Conservation (phyloP, 805 yeast genomes). For the Suhomyces sp. region DNA sequence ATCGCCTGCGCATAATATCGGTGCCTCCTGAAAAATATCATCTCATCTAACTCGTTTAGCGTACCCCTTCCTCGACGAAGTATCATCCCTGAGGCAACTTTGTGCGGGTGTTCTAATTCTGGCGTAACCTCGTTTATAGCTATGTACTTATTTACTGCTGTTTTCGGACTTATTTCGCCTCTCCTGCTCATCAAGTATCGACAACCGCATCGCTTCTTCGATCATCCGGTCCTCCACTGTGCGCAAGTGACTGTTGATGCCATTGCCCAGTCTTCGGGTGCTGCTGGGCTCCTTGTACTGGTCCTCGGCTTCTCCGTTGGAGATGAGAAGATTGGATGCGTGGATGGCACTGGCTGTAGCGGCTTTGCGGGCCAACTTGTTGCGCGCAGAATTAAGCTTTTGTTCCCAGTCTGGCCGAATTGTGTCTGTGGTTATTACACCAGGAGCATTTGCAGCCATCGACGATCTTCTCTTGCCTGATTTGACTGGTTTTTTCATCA, state of each 20-base stretch:
- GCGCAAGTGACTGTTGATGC: conserved; percentile 10
- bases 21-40: background rate
- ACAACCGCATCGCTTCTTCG: conserved; percentile 75
- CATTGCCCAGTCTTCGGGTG: conserved; percentile 7
- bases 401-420: conserved; percentile 94
- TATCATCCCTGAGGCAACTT: background rate
- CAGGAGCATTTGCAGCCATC: conserved; percentile 62
- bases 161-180: conserved; percentile 29
- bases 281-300: background rate
- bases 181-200: conserved; percentile 67
- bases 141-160: conserved; percentile 1
- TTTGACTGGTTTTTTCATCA: background rate
- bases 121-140: background rate
- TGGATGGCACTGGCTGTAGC: conserved; percentile 95
- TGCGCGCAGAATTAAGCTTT: conserved; percentile 66
- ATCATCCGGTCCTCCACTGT: conserved; percentile 68
- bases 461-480: conserved; percentile 36
- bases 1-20: background rate
- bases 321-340: conserved; percentile 70
- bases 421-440: conserved; percentile 73
- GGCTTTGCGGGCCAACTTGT: conserved; percentile 76
- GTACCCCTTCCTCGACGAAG: background rate
- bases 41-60: background rate
- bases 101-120: background rate
- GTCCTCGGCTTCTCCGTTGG: conserved; percentile 6